These are phyloP conservation scores for Isoetes engelmannii DNA, from an alignment of 83 land plant species.

Conservation along the genomic window DNA sequence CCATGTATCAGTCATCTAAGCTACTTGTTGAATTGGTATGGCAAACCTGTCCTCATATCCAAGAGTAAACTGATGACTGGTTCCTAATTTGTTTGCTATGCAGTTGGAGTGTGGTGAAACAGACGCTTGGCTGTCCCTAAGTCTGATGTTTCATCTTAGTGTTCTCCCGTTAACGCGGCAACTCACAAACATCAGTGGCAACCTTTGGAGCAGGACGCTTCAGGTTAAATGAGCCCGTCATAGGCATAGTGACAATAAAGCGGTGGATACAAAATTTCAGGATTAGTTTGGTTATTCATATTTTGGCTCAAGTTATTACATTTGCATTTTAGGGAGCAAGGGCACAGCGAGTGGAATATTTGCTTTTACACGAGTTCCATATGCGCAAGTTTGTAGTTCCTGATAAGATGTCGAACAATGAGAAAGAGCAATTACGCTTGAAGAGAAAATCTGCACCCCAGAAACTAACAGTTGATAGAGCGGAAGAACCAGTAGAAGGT, in stretches of 20 bases:
- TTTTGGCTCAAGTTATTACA: not conserved
- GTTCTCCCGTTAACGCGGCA: slow-evolving; percentile 94
- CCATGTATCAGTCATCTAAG: slow-evolving; percentile 56
- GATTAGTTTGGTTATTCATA: too few relatives aligned
- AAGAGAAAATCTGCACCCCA: slow-evolving; percentile 38
- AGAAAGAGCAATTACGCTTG: slow-evolving; percentile 41
- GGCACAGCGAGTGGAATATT: slow-evolving; percentile 98
- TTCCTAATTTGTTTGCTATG: not conserved
- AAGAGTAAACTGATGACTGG: not conserved
- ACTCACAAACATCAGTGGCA: slow-evolving; percentile 96
- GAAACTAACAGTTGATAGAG: slow-evolving; percentile 4
- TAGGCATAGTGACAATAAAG: too few relatives aligned
- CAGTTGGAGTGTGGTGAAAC: slow-evolving; percentile 90
- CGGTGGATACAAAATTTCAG: too few relatives aligned
- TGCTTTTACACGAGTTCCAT: slow-evolving; percentile 87
- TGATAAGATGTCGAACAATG: slow-evolving; percentile 57
- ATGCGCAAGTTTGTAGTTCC: slow-evolving; percentile 81
- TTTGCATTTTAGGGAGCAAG: slow-evolving; percentile 68
- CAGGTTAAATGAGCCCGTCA: slow-evolving; percentile 46
- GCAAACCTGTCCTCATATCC: not conserved
- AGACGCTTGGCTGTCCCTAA: slow-evolving; percentile 97
- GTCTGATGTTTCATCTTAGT: slow-evolving; percentile 93
- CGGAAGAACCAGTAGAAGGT: slow-evolving; percentile 16
- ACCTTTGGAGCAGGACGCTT: slow-evolving; percentile 93
- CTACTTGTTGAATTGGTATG: slow-evolving; percentile 78